A percentile compares a stretch with the other conserved stretches of the same genome.
Evolutionary conservation across 176 grass and related monocot species (phyloP).

Genomic region (Alopecurus myosuroides): DNA sequence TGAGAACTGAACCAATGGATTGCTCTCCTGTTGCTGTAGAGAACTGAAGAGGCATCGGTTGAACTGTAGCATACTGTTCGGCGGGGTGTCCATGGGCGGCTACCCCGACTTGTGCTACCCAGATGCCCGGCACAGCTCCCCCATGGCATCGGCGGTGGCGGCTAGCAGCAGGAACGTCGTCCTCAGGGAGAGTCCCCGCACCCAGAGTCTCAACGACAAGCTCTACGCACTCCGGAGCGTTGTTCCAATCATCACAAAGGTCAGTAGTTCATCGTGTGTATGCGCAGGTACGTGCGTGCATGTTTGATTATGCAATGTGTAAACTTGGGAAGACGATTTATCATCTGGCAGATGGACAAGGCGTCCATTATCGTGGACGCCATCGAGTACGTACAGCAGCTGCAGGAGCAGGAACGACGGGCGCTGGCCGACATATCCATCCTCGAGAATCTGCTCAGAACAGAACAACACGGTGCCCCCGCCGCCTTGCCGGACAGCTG

Average conservation of each 20-base stretch:
- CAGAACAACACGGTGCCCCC: no score
- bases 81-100: background rate
- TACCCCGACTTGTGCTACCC: constrained; percentile 28
- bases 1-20: background rate
- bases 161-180: constrained; percentile 4
- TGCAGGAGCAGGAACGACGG: constrained; percentile 45
- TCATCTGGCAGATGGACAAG: constrained; percentile 65
- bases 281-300: no score
- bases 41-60: background rate
- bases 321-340: no score
- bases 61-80: constrained; percentile 26
- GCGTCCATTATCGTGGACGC: constrained; percentile 62
- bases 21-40: background rate
- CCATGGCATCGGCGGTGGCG: background rate
- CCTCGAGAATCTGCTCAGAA: background rate
- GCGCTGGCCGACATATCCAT: constrained; percentile 29
- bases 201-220: constrained; percentile 55
- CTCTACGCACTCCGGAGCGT: constrained; percentile 57
- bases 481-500: background rate
- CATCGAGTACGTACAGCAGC: constrained; percentile 50
- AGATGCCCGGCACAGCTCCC: constrained; percentile 11
- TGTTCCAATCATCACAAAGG: constrained; percentile 69
- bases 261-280: background rate
- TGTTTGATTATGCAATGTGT: background rate
- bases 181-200: constrained; percentile 27